These are phyloP conservation scores for Lolium multiflorum DNA, from an alignment of 176 grass and related monocot species.

Conservation along the genomic window DNA sequence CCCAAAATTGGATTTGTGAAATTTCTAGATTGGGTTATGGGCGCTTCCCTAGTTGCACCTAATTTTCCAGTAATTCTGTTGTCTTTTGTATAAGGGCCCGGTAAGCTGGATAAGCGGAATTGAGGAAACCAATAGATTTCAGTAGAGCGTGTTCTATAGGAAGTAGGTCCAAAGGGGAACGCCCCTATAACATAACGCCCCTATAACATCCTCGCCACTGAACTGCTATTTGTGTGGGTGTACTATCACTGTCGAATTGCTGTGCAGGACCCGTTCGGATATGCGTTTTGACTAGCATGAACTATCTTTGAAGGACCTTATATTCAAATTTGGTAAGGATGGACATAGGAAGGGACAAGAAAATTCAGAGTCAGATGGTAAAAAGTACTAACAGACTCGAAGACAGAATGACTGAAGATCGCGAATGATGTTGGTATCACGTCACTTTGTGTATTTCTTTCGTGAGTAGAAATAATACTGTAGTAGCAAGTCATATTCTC, in stretches of 20 bases:
- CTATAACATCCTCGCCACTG: neutral
- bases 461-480: too few species aligned
- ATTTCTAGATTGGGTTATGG: neutral
- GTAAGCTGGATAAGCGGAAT: too few species aligned
- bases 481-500: too few species aligned
- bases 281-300: neutral
- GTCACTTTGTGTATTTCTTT: neutral
- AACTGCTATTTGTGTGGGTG: conserved; percentile 1
- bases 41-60: too few species aligned
- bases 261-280: neutral
- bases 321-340: conserved; percentile 38
- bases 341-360: neutral
- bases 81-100: too few species aligned
- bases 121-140: too few species aligned
- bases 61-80: too few species aligned
- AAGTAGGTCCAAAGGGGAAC: neutral
- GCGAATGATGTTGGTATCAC: neutral
- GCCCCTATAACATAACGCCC: neutral
- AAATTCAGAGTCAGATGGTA: neutral
- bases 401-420: neutral
- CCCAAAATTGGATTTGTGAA: neutral
- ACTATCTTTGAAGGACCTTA: conserved; percentile 46
- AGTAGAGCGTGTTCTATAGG: neutral
- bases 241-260: neutral
- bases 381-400: neutral